Evolutionary conservation across 768 basidiomycete genomes (phyloP).

Genomic region (Suillus sp.): DNA sequence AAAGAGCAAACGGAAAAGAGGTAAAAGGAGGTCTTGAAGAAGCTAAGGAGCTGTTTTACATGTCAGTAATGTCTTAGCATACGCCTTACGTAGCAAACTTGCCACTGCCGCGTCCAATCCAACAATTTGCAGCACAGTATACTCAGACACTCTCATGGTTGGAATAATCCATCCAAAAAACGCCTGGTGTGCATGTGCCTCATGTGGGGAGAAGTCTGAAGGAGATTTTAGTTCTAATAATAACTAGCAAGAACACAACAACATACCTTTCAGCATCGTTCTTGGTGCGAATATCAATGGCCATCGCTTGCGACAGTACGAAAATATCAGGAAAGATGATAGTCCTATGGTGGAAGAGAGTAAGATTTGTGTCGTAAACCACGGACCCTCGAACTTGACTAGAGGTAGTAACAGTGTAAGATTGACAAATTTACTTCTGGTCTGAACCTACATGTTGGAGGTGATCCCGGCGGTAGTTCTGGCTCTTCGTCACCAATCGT

Average conservation of each 20-base stretch:
- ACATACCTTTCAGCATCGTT: slow-evolving; percentile 88
- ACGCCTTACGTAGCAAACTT: slow-evolving; percentile 33
- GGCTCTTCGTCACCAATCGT: slow-evolving; percentile 38
- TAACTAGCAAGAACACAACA: neutral
- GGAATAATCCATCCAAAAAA: slow-evolving; percentile 98
- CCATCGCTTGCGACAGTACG: slow-evolving; percentile 85
- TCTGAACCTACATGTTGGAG: slow-evolving; percentile 56
- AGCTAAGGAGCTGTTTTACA: slow-evolving; percentile 76
- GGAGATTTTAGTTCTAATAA: slow-evolving; percentile 14
- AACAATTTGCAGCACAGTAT: slow-evolving; percentile 92
- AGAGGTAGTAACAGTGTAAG: slow-evolving; percentile 15
- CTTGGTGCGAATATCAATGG: slow-evolving; percentile 89
- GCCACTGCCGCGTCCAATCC: slow-evolving; percentile 97
- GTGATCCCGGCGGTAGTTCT: slow-evolving; percentile 60
- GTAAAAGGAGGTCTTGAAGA: slow-evolving; percentile 94
- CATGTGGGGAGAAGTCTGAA: slow-evolving; percentile 89
- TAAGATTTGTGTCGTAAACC: slow-evolving; percentile 89
- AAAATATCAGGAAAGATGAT: slow-evolving; percentile 83
- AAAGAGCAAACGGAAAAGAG: slow-evolving; percentile 86
- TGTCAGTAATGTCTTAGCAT: slow-evolving; percentile 1
- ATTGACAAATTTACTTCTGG: slow-evolving; percentile 4
- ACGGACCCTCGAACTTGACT: slow-evolving; percentile 90
- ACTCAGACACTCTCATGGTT: slow-evolving; percentile 87
- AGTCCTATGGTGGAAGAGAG: slow-evolving; percentile 81
- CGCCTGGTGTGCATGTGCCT: slow-evolving; percentile 82